A percentile compares a stretch with the other conserved stretches of the same genome.
phyloP scores from a whole-genome alignment of 805 yeast species.

The Ogataea pini region DNA sequence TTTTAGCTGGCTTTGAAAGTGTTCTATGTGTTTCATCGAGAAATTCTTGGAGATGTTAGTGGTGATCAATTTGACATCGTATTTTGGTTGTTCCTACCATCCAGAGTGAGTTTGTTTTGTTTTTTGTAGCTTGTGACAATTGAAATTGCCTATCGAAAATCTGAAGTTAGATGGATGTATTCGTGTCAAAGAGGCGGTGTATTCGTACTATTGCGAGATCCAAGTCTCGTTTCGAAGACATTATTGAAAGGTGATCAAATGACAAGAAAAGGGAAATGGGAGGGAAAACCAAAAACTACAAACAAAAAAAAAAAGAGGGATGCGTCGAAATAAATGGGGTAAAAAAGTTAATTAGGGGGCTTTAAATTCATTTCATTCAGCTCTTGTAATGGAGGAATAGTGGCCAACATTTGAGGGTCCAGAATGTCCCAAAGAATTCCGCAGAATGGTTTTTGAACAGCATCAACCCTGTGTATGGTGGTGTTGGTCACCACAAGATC shows the following conservation, averaged over 20 bases:
- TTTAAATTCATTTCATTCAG: constrained; percentile 26
- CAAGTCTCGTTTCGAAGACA: constrained; percentile 5
- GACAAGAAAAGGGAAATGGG: not conserved
- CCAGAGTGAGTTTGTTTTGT: constrained; percentile 8
- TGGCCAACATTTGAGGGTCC: constrained; percentile 29
- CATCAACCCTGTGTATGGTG: constrained; percentile 18
- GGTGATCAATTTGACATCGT: not conserved
- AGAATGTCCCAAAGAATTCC: constrained; percentile 34
- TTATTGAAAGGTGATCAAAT: not conserved
- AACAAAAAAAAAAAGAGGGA: constrained; percentile 1
- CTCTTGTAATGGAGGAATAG: constrained; percentile 34
- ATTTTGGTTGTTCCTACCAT: not conserved
- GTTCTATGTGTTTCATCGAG: not conserved
- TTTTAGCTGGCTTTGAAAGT: not conserved
- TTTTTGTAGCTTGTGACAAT: constrained; percentile 13
- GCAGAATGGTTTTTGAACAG: constrained; percentile 28
- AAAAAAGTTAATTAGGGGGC: constrained; percentile 11
- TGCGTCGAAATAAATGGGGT: not conserved
- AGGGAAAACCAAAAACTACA: not conserved
- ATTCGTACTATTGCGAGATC: constrained; percentile 19
- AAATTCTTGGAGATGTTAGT: not conserved
- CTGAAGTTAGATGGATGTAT: not conserved
- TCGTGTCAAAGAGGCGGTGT: not conserved
- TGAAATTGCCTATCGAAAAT: constrained; percentile 13
- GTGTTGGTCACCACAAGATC: constrained; percentile 33